Conservation (phyloP, 108 stramenopile species). For the Aurantiochytrium sp. region DNA sequence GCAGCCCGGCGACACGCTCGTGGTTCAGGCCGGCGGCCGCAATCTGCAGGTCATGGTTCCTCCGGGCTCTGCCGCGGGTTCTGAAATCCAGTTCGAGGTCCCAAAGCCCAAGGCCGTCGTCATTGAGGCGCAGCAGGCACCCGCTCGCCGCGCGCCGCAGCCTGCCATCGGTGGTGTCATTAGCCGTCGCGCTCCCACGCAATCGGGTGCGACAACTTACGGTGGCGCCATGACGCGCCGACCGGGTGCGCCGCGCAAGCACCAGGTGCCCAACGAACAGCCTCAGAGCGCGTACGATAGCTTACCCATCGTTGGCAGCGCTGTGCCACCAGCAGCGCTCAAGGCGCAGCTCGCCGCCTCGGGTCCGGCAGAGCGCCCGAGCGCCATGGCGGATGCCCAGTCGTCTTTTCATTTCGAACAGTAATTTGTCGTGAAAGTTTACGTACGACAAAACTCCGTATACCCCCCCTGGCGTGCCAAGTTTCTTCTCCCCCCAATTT, state of each 20-base stretch:
- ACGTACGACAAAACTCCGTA: too few species aligned
- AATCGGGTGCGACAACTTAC: neutral
- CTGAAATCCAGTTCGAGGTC: slow-evolving; percentile 9
- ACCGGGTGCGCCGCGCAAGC: neutral
- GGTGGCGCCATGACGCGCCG: neutral
- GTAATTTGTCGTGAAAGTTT: neutral
- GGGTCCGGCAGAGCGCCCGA: too few species aligned
- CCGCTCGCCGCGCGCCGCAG: neutral
- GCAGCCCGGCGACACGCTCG: neutral
- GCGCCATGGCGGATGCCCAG: too few species aligned
- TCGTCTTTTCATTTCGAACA: too few species aligned
- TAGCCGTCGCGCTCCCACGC: neutral
- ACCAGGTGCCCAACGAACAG: too few species aligned
- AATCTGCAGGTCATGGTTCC: neutral
- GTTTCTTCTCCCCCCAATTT: too few species aligned
- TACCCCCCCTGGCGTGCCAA: too few species aligned
- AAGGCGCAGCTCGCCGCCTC: too few species aligned
- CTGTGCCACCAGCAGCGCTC: too few species aligned
- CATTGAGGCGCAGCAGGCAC: neutral
- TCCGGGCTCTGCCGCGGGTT: neutral
- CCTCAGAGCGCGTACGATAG: too few species aligned
- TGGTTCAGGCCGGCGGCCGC: neutral
- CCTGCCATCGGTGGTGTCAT: neutral
- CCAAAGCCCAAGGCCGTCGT: neutral
- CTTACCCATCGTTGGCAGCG: too few species aligned